phyloP scores from a whole-genome alignment of 805 yeast genomes.

The Kurtzmaniella fragi region DNA sequence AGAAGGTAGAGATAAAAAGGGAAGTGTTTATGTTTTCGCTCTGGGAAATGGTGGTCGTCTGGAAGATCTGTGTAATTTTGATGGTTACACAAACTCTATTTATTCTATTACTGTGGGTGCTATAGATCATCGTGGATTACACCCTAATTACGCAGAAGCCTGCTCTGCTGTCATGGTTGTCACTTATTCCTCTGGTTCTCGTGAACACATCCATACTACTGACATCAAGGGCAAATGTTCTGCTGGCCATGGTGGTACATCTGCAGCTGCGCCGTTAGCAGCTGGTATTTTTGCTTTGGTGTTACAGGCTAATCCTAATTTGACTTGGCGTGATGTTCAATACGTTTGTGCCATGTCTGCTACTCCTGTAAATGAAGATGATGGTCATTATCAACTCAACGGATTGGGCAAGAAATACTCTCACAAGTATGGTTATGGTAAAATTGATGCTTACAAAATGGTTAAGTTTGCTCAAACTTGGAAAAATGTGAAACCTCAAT shows the following conservation, averaged over 20 bases:
- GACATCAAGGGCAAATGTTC: constrained; percentile 71
- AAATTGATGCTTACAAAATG: constrained; percentile 73
- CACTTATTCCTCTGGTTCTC: constrained; percentile 88
- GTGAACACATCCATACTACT: constrained; percentile 85
- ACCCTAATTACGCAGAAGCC: constrained; percentile 86
- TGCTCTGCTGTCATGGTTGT: constrained; percentile 94
- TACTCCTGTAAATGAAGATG: constrained; percentile 59
- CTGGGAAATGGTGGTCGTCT: constrained; percentile 85
- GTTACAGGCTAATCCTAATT: constrained; percentile 74
- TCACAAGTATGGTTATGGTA: constrained; percentile 89
- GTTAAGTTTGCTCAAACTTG: constrained; percentile 71
- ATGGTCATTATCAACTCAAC: constrained; percentile 70
- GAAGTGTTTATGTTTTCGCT: constrained; percentile 91
- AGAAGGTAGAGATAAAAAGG: constrained; percentile 76
- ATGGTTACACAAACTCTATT: constrained; percentile 94
- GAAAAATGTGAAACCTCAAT: constrained; percentile 86
- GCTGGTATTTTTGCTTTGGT: constrained; percentile 92
- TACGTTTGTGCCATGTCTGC: constrained; percentile 73
- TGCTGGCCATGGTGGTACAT: constrained; percentile 85
- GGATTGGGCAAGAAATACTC: constrained; percentile 68
- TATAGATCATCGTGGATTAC: constrained; percentile 78
- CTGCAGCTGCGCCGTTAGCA: constrained; percentile 98
- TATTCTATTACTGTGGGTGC: constrained; percentile 95
- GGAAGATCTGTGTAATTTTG: constrained; percentile 92
- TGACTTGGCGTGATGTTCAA: constrained; percentile 96